Conservation (phyloP, 345 rosid species). For the Dimocarpus longan region DNA sequence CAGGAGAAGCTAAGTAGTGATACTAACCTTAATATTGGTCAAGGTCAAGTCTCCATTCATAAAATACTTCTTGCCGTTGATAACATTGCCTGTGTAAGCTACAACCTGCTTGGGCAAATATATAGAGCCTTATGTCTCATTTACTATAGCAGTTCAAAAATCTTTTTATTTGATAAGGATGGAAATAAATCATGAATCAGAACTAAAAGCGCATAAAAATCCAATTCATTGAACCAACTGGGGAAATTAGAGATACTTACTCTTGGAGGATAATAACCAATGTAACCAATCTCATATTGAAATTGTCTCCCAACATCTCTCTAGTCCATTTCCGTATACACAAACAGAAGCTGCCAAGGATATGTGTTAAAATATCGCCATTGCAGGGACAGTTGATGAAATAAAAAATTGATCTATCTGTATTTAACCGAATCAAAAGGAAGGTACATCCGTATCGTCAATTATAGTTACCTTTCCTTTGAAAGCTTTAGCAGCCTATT, state of each 20-base stretch:
- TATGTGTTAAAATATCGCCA: neutral
- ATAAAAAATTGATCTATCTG: neutral
- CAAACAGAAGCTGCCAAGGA: conserved; percentile 8
- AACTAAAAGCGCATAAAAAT: neutral
- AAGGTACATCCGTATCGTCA: too few relatives aligned
- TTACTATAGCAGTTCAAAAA: too few relatives aligned
- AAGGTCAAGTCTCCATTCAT: neutral
- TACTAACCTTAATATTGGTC: conserved; percentile 1
- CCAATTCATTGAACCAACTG: neutral
- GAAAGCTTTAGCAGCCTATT: conserved; percentile 11
- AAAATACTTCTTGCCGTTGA: neutral
- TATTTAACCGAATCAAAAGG: neutral
- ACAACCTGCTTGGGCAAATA: neutral
- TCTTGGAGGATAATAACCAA: neutral
- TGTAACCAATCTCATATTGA: neutral
- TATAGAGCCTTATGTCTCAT: neutral
- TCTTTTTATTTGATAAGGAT: neutral
- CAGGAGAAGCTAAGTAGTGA: neutral
- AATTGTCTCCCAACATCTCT: neutral
- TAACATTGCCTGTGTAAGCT: neutral
- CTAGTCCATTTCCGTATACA: neutral
- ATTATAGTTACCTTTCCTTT: conserved; percentile 13
- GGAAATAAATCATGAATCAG: neutral
- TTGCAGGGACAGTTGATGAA: neutral
- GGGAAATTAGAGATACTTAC: neutral